Percentiles rank a stretch among this genome's conserved stretches.
Conservation (phyloP, 345 rosid species). For the Passiflora organensis region DNA sequence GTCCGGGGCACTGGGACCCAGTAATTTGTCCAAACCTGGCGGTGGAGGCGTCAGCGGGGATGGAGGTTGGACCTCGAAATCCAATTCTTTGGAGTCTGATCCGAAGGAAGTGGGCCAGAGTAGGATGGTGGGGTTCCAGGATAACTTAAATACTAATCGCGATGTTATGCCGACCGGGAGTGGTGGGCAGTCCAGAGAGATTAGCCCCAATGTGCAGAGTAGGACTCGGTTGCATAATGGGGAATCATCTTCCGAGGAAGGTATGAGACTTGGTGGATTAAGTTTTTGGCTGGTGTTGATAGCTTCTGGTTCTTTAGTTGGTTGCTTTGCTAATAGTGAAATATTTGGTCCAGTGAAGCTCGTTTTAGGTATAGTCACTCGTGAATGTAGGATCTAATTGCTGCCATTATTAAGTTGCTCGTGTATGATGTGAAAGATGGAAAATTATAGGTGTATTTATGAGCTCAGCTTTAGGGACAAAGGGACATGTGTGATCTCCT, state of each 20-base stretch:
- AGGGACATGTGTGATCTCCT: too few relatives aligned
- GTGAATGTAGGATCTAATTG: not conserved
- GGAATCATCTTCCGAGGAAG: constrained; percentile 63
- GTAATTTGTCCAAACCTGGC: constrained; percentile 66
- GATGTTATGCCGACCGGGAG: constrained; percentile 42
- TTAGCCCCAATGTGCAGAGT: constrained; percentile 52
- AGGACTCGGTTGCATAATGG: constrained; percentile 53
- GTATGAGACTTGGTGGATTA: constrained; percentile 18
- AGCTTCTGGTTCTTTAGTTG: not conserved
- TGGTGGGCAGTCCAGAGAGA: constrained; percentile 44
- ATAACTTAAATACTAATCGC: constrained; percentile 35
- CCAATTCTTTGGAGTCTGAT: constrained; percentile 30
- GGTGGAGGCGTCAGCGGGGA: constrained; percentile 33
- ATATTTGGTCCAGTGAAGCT: not conserved
- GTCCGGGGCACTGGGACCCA: constrained; percentile 45
- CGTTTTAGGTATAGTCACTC: not conserved
- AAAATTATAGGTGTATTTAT: too few relatives aligned
- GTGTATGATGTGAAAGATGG: too few relatives aligned
- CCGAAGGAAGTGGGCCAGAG: constrained; percentile 37
- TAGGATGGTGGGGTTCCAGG: constrained; percentile 37
- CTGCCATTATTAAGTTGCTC: not conserved
- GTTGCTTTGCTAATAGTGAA: not conserved
- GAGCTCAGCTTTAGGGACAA: too few relatives aligned
- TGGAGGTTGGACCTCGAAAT: constrained; percentile 29
- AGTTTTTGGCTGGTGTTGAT: too few relatives aligned